Conservation (phyloP, 495 filamentous ascomycete genomes). For the Schizothecium vesticola region DNA sequence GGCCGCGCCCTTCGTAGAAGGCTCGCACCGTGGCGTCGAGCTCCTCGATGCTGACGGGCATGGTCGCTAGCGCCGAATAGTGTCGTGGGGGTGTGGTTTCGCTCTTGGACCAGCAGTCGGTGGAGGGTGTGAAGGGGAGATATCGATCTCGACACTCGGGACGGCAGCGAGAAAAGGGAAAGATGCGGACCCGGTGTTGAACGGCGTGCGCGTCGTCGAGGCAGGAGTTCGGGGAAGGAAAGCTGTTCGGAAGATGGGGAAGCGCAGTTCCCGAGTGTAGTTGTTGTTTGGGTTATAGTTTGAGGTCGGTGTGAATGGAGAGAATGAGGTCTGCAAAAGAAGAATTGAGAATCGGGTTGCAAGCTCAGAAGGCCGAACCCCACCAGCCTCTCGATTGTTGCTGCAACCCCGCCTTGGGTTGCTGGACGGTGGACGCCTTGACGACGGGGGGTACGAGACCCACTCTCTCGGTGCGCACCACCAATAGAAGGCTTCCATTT, state of each 20-base stretch:
- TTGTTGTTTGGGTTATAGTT: constrained; percentile 16
- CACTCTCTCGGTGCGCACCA: background rate
- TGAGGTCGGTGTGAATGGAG: background rate
- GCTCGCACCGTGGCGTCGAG: constrained; percentile 91
- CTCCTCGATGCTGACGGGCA: constrained; percentile 72
- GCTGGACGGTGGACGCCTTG: constrained; percentile 1
- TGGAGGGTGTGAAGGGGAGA: constrained; percentile 1
- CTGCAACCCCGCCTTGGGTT: constrained; percentile 27
- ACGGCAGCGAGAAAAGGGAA: background rate
- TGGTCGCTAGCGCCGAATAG: constrained; percentile 28
- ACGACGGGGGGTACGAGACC: constrained; percentile 1
- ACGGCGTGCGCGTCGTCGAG: background rate
- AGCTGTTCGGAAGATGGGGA: background rate
- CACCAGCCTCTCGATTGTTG: constrained; percentile 38
- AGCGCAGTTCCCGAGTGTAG: constrained; percentile 9
- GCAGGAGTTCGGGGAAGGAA: background rate
- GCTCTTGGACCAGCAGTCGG: background rate
- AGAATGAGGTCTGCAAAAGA: constrained; percentile 18
- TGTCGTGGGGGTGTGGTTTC: background rate
- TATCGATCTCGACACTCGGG: background rate
- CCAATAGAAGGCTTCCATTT: background rate
- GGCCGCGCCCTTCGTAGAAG: constrained; percentile 94
- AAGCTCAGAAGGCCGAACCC: constrained; percentile 35
- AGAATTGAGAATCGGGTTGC: constrained; percentile 34
- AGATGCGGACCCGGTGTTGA: background rate